phyloP scores from a whole-genome alignment of 2,329 filamentous ascomycete species.

The Ophiocordyceps sinensis region DNA sequence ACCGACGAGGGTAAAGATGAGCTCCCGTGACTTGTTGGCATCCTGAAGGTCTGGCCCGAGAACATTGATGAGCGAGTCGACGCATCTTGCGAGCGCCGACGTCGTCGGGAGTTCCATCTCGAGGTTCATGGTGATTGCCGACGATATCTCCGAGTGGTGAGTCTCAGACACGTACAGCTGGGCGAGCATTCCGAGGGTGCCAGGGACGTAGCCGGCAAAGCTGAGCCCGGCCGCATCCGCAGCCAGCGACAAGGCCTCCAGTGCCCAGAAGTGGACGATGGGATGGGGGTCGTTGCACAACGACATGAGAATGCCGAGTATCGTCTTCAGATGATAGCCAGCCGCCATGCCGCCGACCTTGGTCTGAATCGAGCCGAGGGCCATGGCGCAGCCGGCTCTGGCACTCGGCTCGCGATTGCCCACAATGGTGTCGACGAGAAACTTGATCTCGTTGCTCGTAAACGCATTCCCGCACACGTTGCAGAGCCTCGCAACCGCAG shows the following conservation, averaged over 20 bases:
- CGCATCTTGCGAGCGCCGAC: conserved; percentile 70
- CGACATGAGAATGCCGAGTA: conserved; percentile 96
- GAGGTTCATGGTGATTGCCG: conserved; percentile 74
- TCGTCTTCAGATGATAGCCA: conserved; percentile 89
- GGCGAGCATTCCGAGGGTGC: conserved; percentile 83
- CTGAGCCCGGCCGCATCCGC: conserved; percentile 86
- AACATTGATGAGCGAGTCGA: conserved; percentile 94
- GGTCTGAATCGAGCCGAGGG: conserved; percentile 82
- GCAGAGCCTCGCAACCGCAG: conserved; percentile 75
- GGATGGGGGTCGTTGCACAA: conserved; percentile 91
- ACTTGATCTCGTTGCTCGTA: conserved; percentile 81
- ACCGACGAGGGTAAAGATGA: conserved; percentile 74
- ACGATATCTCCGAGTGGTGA: conserved; percentile 72
- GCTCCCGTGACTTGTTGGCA: conserved; percentile 75
- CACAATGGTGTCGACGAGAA: conserved; percentile 86
- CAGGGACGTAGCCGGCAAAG: conserved; percentile 80
- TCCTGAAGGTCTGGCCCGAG: conserved; percentile 92
- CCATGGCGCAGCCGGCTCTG: conserved; percentile 86
- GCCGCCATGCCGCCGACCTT: conserved; percentile 97
- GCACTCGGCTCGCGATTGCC: conserved; percentile 86
- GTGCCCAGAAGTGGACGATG: conserved; percentile 88
- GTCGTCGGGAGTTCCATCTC: conserved; percentile 74
- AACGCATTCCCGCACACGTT: conserved; percentile 72
- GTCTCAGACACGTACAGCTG: conserved; percentile 86
- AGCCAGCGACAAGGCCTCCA: conserved; percentile 75